phyloP scores from a whole-genome alignment of 176 grass and related monocot species.

The Metroxylon sagu region DNA sequence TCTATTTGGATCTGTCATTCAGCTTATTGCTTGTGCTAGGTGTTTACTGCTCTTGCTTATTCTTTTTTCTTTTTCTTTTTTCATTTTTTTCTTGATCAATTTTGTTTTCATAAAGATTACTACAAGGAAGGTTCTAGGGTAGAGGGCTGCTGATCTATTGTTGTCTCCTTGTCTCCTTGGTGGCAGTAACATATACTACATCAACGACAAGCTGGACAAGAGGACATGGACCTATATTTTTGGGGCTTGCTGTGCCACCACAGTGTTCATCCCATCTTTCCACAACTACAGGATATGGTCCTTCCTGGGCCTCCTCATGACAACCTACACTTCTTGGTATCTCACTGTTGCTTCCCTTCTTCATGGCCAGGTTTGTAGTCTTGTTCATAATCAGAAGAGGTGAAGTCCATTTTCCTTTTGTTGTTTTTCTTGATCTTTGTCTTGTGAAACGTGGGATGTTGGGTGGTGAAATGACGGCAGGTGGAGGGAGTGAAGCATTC shows the following conservation, averaged over 20 bases:
- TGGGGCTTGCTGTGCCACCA: conserved; percentile 94
- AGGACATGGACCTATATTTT: conserved; percentile 99
- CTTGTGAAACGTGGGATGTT: neutral
- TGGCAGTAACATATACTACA: conserved; percentile 97
- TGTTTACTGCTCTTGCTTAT: conserved; percentile 15
- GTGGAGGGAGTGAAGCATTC: conserved; percentile 91
- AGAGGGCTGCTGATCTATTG: no score
- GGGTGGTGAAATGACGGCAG: conserved; percentile 20
- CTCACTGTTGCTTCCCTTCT: conserved; percentile 82
- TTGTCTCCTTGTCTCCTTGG: no score
- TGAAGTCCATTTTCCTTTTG: neutral
- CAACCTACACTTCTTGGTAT: conserved; percentile 97
- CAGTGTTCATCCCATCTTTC: conserved; percentile 99
- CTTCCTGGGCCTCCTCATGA: conserved; percentile 93
- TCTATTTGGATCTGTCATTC: conserved; percentile 98
- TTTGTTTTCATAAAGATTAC: no score
- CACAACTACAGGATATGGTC: conserved; percentile 99
- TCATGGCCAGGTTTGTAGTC: conserved; percentile 66
- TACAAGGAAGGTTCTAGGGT: no score
- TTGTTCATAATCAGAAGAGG: neutral
- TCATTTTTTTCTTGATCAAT: neutral
- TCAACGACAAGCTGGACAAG: conserved; percentile 98
- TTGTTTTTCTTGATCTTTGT: neutral
- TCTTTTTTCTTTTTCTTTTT: neutral
- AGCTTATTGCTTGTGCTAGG: conserved; percentile 98